Base-by-base conservation (phyloP, 2,329 filamentous ascomycete species). In the Clonostachys solani region DNA sequence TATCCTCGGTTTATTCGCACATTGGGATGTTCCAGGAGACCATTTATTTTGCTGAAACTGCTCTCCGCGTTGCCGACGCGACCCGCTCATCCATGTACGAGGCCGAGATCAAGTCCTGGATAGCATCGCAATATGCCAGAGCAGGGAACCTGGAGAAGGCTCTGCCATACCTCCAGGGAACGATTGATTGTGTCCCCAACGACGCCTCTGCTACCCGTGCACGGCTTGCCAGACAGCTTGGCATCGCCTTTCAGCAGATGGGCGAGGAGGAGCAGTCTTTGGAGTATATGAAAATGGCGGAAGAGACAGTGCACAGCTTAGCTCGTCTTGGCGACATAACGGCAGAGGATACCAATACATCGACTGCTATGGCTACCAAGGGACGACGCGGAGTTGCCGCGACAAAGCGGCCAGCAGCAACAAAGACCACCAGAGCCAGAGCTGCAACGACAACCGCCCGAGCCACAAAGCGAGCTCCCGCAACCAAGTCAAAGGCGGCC, bases 1-100 rank as follows among this genome's bases (percentile, higher is more conserved):
- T 96, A 4, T 90, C 90, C 1, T 78, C 79, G 5, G 73, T 95
- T 2, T 96, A 92, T 56, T 83, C 87, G 2, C 86, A 95, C 53
- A 80, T 94, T 52, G 94, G 94, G 29, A 80, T 95, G 67, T 89
- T 91, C 53, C 84, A 89, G 50, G 92, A 97, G 62, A 92, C 92
- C 3, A 70, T 92, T 1, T 94, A 92, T 61, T 95, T 95, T 55
- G 85, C 87, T 2, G 87, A 96, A 55, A 87, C 94, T 56, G 91
- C 91, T 0, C 74, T 86, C 46, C 89, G 87, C 57, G 80, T 95
- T 50, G 89, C 89, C 18, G 75, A 78, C 49, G 81, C 78, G n/a
- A 80, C 87, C 9, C 73, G 78, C 43, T 84, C 87, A 0, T 73
- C 78, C 35, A 74, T 84, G 12, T 78, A 80, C 55, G 65, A 72